Evolutionary conservation across 2,329 filamentous ascomycete genomes (phyloP).

Genomic region (Penicillium sp.): DNA sequence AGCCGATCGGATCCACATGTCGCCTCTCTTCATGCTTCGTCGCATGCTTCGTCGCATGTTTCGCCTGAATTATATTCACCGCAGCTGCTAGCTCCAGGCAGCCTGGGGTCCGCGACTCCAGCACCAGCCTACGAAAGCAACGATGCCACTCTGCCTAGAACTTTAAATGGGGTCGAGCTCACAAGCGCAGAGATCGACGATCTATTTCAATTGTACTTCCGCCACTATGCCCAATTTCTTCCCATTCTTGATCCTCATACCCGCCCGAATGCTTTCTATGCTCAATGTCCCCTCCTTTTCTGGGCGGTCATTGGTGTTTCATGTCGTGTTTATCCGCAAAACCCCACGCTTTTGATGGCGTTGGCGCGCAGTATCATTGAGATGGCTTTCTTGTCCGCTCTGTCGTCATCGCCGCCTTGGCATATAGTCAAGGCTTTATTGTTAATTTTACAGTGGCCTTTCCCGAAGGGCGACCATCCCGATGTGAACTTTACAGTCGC

Average conservation of each 20-base stretch:
- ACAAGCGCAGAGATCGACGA: constrained; percentile 39
- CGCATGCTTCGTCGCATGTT: constrained; percentile 4
- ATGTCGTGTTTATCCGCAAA: constrained; percentile 38
- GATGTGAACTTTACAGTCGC: constrained; percentile 40
- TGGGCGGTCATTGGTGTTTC: constrained; percentile 63
- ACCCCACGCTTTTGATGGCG: constrained; percentile 40
- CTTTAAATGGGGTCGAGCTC: constrained; percentile 31
- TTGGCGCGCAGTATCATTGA: constrained; percentile 35
- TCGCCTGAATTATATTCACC: constrained; percentile 21
- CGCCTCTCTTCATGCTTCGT: constrained; percentile 1
- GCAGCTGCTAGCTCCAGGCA: constrained; percentile 21
- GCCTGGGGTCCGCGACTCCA: constrained; percentile 14
- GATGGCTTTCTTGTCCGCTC: constrained; percentile 38
- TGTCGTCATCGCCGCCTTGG: constrained; percentile 31
- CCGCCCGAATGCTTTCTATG: constrained; percentile 71
- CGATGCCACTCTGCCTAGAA: constrained; percentile 30
- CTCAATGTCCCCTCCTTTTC: constrained; percentile 77
- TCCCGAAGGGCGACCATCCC: constrained; percentile 36
- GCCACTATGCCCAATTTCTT: constrained; percentile 39
- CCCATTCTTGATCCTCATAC: constrained; percentile 49
- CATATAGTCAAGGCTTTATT: constrained; percentile 40
- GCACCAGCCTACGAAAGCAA: constrained; percentile 9
- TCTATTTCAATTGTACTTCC: constrained; percentile 40
- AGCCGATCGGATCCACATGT: constrained; percentile 15
- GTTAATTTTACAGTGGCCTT: constrained; percentile 42